Evolutionary conservation across 768 basidiomycete genomes (phyloP).

Genomic region (Crassisporium funariophilum): DNA sequence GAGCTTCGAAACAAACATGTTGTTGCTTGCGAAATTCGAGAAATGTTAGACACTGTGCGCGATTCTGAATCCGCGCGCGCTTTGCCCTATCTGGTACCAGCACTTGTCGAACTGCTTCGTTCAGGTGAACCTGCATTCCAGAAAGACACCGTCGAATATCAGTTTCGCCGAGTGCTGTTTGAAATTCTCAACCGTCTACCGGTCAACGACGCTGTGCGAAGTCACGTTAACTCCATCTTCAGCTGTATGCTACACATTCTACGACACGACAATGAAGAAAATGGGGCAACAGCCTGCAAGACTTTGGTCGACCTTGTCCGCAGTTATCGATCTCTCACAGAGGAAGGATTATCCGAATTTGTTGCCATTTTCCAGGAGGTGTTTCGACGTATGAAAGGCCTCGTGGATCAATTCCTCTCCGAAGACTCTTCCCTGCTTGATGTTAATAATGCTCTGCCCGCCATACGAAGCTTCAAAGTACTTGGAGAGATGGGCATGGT

Average conservation of each 20-base stretch:
- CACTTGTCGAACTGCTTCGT: constrained; percentile 71
- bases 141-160: constrained; percentile 71
- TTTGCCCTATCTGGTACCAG: constrained; percentile 72
- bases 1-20: constrained; percentile 72
- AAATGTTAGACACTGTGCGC: constrained; percentile 77
- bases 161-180: constrained; percentile 83
- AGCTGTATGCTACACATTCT: constrained; percentile 82
- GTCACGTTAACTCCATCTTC: constrained; percentile 68
- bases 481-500: constrained; percentile 92
- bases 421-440: constrained; percentile 62
- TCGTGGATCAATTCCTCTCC: constrained; percentile 76
- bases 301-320: constrained; percentile 88
- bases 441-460: constrained; percentile 59
- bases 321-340: constrained; percentile 69
- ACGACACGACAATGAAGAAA: constrained; percentile 94
- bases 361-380: constrained; percentile 78
- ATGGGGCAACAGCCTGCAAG: constrained; percentile 88
- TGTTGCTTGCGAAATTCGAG: constrained; percentile 77
- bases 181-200: constrained; percentile 91
- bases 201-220: constrained; percentile 73
- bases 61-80: constrained; percentile 74
- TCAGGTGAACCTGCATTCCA: constrained; percentile 67
- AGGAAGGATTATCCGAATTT: constrained; percentile 77
- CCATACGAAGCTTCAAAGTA: constrained; percentile 89
- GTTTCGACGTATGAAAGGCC: constrained; percentile 69